Conservation (phyloP, 257 asterid species). For the Gynochthodes officinalis region DNA sequence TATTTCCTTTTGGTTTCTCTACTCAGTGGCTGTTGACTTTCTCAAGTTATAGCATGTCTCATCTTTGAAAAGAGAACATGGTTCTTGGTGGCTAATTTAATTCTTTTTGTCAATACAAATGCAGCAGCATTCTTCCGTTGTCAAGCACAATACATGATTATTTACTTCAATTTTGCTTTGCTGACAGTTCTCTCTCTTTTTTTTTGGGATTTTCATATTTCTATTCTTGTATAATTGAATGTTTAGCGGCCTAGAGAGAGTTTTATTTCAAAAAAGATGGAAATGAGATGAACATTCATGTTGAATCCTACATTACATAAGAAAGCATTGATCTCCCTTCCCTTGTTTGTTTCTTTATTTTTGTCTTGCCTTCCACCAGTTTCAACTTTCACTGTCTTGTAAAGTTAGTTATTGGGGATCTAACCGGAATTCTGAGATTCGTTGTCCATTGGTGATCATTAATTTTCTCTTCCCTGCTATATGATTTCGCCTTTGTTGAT, state of each 20-base stretch:
- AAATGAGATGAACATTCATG: too few relatives aligned
- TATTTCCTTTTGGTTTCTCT: not conserved
- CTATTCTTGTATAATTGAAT: too few relatives aligned
- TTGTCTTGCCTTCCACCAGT: not conserved
- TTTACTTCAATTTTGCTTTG: not conserved
- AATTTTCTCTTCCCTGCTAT: not conserved
- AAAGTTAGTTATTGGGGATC: not conserved
- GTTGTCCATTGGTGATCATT: not conserved
- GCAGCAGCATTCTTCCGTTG: not conserved
- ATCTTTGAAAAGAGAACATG: not conserved
- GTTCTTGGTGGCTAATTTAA: not conserved
- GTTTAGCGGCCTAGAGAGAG: too few relatives aligned
- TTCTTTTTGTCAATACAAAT: not conserved
- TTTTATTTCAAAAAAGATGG: too few relatives aligned
- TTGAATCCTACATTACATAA: not conserved
- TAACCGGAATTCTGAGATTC: not conserved
- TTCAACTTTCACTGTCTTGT: not conserved
- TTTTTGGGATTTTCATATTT: not conserved
- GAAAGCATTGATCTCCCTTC: not conserved
- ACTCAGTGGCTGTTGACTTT: not conserved
- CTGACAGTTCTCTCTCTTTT: not conserved
- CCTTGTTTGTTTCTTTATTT: not conserved
- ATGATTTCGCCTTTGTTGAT: not conserved
- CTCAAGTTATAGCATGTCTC: not conserved
- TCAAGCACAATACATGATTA: too few relatives aligned